phyloP scores from a whole-genome alignment of 2,329 filamentous ascomycete genomes.

The Aspergillus sp. region DNA sequence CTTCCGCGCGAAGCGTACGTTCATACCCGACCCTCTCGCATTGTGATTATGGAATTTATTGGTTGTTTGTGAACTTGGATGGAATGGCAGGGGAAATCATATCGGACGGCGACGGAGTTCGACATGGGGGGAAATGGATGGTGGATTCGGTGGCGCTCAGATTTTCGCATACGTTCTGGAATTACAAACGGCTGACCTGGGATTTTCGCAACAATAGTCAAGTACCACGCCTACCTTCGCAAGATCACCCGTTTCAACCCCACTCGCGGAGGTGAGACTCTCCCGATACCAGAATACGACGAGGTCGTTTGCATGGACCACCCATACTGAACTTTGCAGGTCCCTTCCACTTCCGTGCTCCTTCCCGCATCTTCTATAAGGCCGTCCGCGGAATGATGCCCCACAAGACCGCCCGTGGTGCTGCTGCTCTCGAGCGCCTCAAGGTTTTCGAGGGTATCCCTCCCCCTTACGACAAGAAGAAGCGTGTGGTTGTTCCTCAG shows the following conservation, averaged over 20 bases:
- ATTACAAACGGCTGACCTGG: conserved; percentile 51
- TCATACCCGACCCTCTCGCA: conserved; percentile 33
- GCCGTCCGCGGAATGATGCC: conserved; percentile 99
- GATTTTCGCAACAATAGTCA: conserved; percentile 68
- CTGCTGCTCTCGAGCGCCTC: conserved; percentile 94
- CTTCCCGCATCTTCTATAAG: conserved; percentile 99
- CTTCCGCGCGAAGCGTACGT: conserved; percentile 99
- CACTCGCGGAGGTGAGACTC: conserved; percentile 85
- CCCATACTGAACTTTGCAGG: conserved; percentile 55
- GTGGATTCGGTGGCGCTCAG: conserved; percentile 2
- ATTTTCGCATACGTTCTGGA: neutral
- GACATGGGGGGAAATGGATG: conserved; percentile 5
- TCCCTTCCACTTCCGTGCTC: conserved; percentile 99
- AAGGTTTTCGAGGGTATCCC: conserved; percentile 99
- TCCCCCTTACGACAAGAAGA: conserved; percentile 99
- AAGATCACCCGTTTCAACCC: conserved; percentile 99
- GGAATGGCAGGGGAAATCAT: neutral
- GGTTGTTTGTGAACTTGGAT: conserved; percentile 13
- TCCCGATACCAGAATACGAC: conserved; percentile 10
- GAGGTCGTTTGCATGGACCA: neutral
- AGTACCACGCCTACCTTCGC: conserved; percentile 99
- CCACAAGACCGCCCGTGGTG: conserved; percentile 98
- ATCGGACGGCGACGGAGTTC: neutral
- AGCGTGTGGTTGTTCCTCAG: conserved; percentile 99
- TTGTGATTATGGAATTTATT: conserved; percentile 20